Percentiles rank a stretch among this genome's conserved stretches.
Conservation (phyloP, 139 green algal genomes). For the Pleodorina starrii region DNA sequence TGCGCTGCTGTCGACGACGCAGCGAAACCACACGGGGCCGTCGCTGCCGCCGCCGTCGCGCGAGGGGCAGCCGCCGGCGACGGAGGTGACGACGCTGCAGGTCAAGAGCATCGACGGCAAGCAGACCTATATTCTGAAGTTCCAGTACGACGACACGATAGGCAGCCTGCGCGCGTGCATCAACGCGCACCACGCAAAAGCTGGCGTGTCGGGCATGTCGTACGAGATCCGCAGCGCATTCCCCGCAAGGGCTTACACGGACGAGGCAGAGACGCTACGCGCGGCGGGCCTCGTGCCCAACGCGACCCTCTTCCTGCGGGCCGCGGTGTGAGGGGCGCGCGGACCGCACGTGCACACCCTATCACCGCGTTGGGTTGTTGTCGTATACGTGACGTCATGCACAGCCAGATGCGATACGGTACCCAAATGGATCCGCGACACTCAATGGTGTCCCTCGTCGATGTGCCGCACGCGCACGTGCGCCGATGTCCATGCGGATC, state of each 20-base stretch:
- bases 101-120: conserved; percentile 73
- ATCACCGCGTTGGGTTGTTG: too few relatives aligned
- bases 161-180: conserved; percentile 58
- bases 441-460: too few relatives aligned
- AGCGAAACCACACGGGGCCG: conserved; percentile 62
- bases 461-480: too few relatives aligned
- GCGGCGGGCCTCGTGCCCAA: conserved; percentile 67
- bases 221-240: conserved; percentile 71
- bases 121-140: conserved; percentile 70
- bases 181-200: conserved; percentile 55
- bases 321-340: too few relatives aligned
- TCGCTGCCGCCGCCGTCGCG: conserved; percentile 57
- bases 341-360: too few relatives aligned
- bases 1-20: conserved; percentile 58
- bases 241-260: conserved; percentile 59
- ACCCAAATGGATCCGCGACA: too few relatives aligned
- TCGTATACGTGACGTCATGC: too few relatives aligned
- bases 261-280: conserved; percentile 59
- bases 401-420: too few relatives aligned
- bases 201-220: neutral
- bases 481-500: too few relatives aligned
- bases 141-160: conserved; percentile 66
- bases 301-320: conserved; percentile 65
- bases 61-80: conserved; percentile 25
- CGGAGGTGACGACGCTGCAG: conserved; percentile 46